phyloP scores from a whole-genome alignment of 495 filamentous ascomycete genomes.

The Stereocaulon alpinum region DNA sequence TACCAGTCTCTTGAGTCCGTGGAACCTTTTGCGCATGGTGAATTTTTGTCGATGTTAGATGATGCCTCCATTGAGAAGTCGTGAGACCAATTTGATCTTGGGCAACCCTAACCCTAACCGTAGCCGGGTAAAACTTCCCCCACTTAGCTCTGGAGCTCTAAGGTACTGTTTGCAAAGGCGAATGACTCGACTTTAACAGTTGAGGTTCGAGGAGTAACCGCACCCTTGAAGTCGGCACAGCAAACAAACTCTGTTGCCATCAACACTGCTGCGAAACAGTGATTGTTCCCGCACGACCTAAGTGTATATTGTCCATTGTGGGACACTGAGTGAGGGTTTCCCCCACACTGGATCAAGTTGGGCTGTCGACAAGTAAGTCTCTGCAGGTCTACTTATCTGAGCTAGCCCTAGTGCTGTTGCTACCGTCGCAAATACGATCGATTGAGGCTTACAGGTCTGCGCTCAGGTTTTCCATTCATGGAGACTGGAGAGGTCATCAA shows the following conservation, averaged over 20 bases:
- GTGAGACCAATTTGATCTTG: background rate
- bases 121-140: conserved; percentile 11
- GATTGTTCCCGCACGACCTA: too few relatives aligned
- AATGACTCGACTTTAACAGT: background rate
- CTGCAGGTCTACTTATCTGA: background rate
- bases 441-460: background rate
- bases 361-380: background rate
- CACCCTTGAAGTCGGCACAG: too few relatives aligned
- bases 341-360: background rate
- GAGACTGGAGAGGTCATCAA: background rate
- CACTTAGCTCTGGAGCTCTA: conserved; percentile 1
- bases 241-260: background rate
- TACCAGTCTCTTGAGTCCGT: conserved; percentile 54
- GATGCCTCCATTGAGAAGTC: background rate
- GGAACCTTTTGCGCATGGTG: conserved; percentile 49
- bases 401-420: background rate
- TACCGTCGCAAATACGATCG: background rate
- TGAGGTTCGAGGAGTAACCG: too few relatives aligned
- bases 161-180: background rate
- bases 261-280: too few relatives aligned
- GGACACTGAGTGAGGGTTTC: background rate
- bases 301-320: too few relatives aligned
- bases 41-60: conserved; percentile 6
- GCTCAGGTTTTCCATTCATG: background rate
- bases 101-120: background rate